Evolutionary conservation across 176 grass and related monocot species (phyloP).

Genomic region (Oryza officinalis): DNA sequence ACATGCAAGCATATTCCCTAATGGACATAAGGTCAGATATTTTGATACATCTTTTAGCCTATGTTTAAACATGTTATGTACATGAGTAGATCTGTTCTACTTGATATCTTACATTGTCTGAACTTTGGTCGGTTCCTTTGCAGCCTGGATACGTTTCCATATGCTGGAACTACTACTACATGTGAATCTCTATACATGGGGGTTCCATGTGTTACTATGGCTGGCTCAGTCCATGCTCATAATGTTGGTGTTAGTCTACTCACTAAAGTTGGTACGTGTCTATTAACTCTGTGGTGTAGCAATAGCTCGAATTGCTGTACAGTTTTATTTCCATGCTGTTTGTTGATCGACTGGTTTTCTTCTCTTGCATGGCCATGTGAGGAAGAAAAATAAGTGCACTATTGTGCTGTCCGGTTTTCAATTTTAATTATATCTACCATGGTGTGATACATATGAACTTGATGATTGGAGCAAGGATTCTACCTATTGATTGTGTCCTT

Average conservation of each 20-base stretch:
- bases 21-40: conserved; percentile 91
- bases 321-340: not conserved
- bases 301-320: not conserved
- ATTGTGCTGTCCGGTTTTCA: not conserved
- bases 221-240: conserved; percentile 95
- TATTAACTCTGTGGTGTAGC: not conserved
- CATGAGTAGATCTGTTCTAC: conserved; percentile 20
- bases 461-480: conserved; percentile 9
- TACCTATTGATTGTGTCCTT: not conserved
- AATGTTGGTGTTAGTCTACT: conserved; percentile 98
- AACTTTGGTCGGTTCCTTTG: conserved; percentile 33
- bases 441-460: not conserved
- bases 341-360: conserved; percentile 5
- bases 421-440: not conserved
- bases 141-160: conserved; percentile 99
- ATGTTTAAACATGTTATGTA: not conserved
- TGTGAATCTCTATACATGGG: conserved; percentile 98
- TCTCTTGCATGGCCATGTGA: not conserved
- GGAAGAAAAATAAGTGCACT: not conserved
- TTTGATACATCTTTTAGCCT: not conserved
- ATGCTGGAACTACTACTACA: conserved; percentile 97
- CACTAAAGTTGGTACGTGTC: conserved; percentile 77
- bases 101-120: conserved; percentile 4
- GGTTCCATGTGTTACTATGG: conserved; percentile 99
- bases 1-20: conserved; percentile 99